A percentile compares a stretch with the other conserved stretches of the same genome.
phyloP scores from a whole-genome alignment of 1,139 yeast species.

The Kluyveromyces marxianus region DNA sequence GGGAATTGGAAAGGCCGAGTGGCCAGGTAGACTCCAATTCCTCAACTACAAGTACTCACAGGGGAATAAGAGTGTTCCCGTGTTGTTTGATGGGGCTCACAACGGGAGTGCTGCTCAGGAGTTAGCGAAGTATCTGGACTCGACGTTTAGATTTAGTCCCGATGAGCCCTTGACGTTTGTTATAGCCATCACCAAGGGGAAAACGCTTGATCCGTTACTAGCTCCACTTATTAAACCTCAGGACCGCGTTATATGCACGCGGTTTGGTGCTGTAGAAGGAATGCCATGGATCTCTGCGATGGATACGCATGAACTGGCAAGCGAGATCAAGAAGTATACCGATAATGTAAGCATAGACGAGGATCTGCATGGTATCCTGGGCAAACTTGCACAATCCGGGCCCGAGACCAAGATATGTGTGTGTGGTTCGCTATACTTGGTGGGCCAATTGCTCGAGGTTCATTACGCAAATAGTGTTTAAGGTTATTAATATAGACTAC shows the following conservation, averaged over 20 bases:
- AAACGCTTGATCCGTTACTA: slow-evolving; percentile 48
- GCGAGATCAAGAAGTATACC: slow-evolving; percentile 31
- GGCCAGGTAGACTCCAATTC: slow-evolving; percentile 62
- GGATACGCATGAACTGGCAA: slow-evolving; percentile 35
- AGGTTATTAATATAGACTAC: neutral
- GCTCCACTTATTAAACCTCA: slow-evolving; percentile 39
- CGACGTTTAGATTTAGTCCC: slow-evolving; percentile 17
- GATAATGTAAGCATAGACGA: slow-evolving; percentile 25
- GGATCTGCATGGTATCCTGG: slow-evolving; percentile 15
- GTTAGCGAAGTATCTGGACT: slow-evolving; percentile 41
- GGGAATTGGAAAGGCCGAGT: slow-evolving; percentile 46
- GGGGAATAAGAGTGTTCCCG: slow-evolving; percentile 22
- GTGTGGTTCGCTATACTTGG: slow-evolving; percentile 75
- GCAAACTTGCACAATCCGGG: slow-evolving; percentile 5
- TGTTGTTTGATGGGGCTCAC: slow-evolving; percentile 87
- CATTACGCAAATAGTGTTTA: slow-evolving; percentile 15
- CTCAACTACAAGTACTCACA: slow-evolving; percentile 26
- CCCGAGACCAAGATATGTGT: slow-evolving; percentile 40
- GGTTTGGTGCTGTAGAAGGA: slow-evolving; percentile 64
- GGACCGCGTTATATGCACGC: slow-evolving; percentile 56
- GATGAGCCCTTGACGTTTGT: slow-evolving; percentile 48
- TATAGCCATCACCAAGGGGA: slow-evolving; percentile 71
- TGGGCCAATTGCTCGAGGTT: slow-evolving; percentile 55
- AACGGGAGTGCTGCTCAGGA: slow-evolving; percentile 77
- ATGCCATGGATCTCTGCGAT: slow-evolving; percentile 86